Evolutionary conservation across 1,284 basidiomycete species (phyloP), one percentile per base, ranked within the genome.

Genomic region (Cutaneotrichosporon cyanovorans): DNA sequence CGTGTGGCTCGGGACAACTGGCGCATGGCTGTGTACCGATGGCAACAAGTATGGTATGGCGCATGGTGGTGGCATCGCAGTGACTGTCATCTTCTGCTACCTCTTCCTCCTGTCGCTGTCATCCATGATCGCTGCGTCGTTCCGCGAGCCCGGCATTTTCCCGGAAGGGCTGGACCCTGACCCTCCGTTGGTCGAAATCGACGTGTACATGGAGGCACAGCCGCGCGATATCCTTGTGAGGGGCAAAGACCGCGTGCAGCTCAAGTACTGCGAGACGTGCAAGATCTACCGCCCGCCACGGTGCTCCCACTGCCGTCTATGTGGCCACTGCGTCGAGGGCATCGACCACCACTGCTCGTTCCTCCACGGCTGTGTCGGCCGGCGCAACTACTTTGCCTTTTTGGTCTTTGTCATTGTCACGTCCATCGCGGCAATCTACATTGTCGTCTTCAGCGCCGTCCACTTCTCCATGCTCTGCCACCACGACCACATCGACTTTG

Each of bases 271-370:
- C 67, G 79, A 83, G 37, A 93, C 89, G 14, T 95, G 90, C 71
- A 80, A 80, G 61, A 87, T 80, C 4, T 93, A 95, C 66, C 80
- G 91, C 25, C 87, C 90, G 14, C 90, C 91, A 7, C 75, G 90
- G 48, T 85, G 87, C 31, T 91, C 86, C 63, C 90, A 95, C 70
- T 95, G 90, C 68, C 86, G 89, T 65, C 80, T 93, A 79, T 95
- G 90, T 67, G 87, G 92, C 58, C 93, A 95, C 65, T 95, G 91
- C 63, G 86, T 93, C 19, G 90, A 93, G 57, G 84, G 83, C 2
- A 71, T 72, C 51, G 68, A 92, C 63, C 88, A 92, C 63, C 88
- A 93, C 69, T 95, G 91, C 59, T 86, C 90, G 57, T 95, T 90
- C 82, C 81, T 95, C 28, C 92, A 93, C 69, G 91, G 89, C 63